These are phyloP conservation scores for Usnea hakonensis DNA, from an alignment of 495 filamentous ascomycete genomes.

Conservation along the genomic window DNA sequence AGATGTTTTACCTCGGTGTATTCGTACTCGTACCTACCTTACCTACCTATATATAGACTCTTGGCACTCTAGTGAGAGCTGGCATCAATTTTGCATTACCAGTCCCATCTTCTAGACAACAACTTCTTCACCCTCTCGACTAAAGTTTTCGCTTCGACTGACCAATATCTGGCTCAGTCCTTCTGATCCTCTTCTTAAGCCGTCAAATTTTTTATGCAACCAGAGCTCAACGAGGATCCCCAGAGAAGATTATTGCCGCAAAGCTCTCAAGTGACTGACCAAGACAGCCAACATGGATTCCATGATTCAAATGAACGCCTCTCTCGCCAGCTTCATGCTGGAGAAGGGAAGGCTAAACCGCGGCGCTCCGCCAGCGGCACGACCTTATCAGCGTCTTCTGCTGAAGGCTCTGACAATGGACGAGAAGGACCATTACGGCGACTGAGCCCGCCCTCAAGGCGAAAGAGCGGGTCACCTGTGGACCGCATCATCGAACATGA, in stretches of 20 bases:
- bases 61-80: neutral
- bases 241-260: constrained; percentile 43
- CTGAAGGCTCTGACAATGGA: constrained; percentile 32
- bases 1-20: no score
- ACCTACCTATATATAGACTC: no score
- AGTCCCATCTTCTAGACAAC: neutral
- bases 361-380: constrained; percentile 23
- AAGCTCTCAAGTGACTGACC: constrained; percentile 35
- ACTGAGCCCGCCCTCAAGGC: constrained; percentile 32
- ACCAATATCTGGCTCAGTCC: constrained; percentile 62
- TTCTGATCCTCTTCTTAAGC: constrained; percentile 30
- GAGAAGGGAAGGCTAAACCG: constrained; percentile 16
- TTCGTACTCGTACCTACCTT: no score
- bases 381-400: constrained; percentile 18
- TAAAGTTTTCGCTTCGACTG: constrained; percentile 23
- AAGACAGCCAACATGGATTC: constrained; percentile 69
- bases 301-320: constrained; percentile 40
- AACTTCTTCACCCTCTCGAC: neutral
- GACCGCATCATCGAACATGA: constrained; percentile 70
- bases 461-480: constrained; percentile 36
- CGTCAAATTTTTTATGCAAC: constrained; percentile 77
- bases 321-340: constrained; percentile 24
- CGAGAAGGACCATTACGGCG: constrained; percentile 22
- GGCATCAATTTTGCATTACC: neutral
- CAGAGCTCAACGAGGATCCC: constrained; percentile 59